phyloP scores from a whole-genome alignment of 2,329 filamentous ascomycete species.

The Paramyrothecium roridum region DNA sequence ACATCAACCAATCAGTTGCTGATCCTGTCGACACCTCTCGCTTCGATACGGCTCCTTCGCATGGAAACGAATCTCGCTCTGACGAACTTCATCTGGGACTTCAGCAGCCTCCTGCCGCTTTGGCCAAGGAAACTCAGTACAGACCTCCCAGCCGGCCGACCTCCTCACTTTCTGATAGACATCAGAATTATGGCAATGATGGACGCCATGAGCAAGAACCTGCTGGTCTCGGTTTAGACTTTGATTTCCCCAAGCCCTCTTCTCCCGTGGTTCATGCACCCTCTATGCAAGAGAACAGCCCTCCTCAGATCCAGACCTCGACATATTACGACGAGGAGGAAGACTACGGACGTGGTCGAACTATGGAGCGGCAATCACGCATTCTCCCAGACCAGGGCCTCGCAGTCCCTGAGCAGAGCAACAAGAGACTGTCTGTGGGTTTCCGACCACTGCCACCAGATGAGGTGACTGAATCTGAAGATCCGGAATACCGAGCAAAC shows the following conservation, averaged over 20 bases:
- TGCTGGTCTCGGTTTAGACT: constrained; percentile 31
- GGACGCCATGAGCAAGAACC: constrained; percentile 17
- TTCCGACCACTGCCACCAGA: constrained; percentile 86
- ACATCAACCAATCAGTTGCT: neutral
- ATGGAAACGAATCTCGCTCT: constrained; percentile 8
- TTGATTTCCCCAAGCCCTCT: constrained; percentile 27
- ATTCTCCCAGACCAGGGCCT: constrained; percentile 33
- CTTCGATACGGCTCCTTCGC: neutral
- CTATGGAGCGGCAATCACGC: constrained; percentile 23
- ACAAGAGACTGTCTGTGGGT: constrained; percentile 62
- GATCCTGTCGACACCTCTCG: neutral
- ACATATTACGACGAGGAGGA: constrained; percentile 29
- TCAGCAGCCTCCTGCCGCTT: constrained; percentile 22
- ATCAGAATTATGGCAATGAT: constrained; percentile 10
- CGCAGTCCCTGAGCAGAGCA: constrained; percentile 52
- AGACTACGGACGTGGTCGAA: constrained; percentile 30
- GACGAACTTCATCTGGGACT: constrained; percentile 26
- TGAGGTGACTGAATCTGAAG: constrained; percentile 74
- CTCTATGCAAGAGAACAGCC: constrained; percentile 3
- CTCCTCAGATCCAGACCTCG: constrained; percentile 24
- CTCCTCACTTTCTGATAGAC: constrained; percentile 11
- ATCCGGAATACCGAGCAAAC: constrained; percentile 91
- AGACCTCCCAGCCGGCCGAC: constrained; percentile 16
- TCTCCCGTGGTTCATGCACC: constrained; percentile 13
- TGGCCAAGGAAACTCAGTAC: constrained; percentile 22